Evolutionary conservation across 805 yeast species (phyloP).

Genomic region (Saccharomycopsis selenospora): DNA sequence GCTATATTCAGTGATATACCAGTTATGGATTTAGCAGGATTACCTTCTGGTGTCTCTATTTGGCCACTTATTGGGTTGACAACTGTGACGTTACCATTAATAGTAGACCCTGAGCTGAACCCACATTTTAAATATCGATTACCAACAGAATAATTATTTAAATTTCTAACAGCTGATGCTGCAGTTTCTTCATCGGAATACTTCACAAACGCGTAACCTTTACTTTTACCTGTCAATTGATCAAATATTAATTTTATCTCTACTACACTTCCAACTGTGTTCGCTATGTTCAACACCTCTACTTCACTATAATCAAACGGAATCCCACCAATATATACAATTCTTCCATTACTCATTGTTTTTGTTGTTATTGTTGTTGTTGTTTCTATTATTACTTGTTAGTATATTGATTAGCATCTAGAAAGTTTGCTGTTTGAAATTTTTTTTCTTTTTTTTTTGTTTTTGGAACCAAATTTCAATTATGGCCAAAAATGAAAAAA

Average conservation of each 20-base stretch:
- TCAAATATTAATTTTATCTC: slow-evolving; percentile 74
- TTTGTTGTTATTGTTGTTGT: neutral
- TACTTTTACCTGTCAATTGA: slow-evolving; percentile 81
- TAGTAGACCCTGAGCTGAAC: slow-evolving; percentile 28
- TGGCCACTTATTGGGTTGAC: slow-evolving; percentile 6
- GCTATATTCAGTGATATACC: too few species aligned
- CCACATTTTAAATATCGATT: slow-evolving; percentile 67
- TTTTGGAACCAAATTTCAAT: too few species aligned
- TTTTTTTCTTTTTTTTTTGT: too few species aligned
- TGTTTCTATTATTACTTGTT: too few species aligned
- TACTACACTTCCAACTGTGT: slow-evolving; percentile 82
- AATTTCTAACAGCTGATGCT: slow-evolving; percentile 80
- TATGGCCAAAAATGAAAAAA: too few species aligned
- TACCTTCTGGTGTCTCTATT: neutral
- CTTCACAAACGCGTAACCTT: slow-evolving; percentile 84
- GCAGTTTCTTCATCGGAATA: slow-evolving; percentile 79
- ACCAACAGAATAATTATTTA: slow-evolving; percentile 73
- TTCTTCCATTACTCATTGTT: slow-evolving; percentile 26
- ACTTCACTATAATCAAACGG: slow-evolving; percentile 94
- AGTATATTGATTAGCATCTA: too few species aligned
- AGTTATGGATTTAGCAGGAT: too few species aligned
- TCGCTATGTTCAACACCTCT: slow-evolving; percentile 79
- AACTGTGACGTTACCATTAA: slow-evolving; percentile 10
- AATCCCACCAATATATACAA: slow-evolving; percentile 75
- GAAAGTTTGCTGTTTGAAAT: too few species aligned